phyloP scores from a whole-genome alignment of 495 filamentous ascomycete species.

The Penicillium angulare region DNA sequence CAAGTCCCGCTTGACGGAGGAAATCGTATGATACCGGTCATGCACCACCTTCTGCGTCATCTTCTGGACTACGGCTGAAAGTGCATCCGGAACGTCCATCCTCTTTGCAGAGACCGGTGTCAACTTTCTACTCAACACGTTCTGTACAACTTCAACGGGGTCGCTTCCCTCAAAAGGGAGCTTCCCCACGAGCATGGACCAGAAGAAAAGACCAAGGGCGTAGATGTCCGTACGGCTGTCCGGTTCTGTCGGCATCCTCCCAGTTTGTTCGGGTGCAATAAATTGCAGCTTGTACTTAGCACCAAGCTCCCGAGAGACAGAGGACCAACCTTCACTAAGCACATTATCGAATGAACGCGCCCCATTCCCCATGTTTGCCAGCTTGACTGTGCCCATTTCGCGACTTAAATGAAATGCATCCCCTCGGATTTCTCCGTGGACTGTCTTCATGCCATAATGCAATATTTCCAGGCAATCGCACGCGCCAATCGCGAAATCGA shows the following conservation, averaged over 20 bases:
- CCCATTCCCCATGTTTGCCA: constrained; percentile 82
- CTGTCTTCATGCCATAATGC: constrained; percentile 76
- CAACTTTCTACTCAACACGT: constrained; percentile 72
- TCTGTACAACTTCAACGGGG: constrained; percentile 84
- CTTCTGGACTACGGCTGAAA: constrained; percentile 79
- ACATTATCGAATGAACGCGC: constrained; percentile 84
- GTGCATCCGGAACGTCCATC: constrained; percentile 74
- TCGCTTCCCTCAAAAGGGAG: constrained; percentile 73
- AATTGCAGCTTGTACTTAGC: constrained; percentile 82
- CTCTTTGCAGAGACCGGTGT: constrained; percentile 70
- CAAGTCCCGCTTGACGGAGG: constrained; percentile 77
- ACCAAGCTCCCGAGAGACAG: constrained; percentile 73
- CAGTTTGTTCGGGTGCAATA: constrained; percentile 90
- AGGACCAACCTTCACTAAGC: constrained; percentile 79
- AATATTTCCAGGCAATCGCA: constrained; percentile 81
- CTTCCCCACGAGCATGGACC: constrained; percentile 76
- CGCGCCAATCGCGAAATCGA: constrained; percentile 86
- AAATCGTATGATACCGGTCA: constrained; percentile 81
- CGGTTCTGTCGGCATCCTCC: constrained; percentile 82
- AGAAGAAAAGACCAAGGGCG: constrained; percentile 81
- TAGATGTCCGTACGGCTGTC: constrained; percentile 91
- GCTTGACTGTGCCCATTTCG: constrained; percentile 65
- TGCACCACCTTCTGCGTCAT: constrained; percentile 84
- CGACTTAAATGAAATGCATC: constrained; percentile 84
- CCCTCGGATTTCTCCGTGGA: constrained; percentile 83